Evolutionary conservation across 2,329 filamentous ascomycete genomes (phyloP).

Genomic region (Cercospora zeae-maydis): DNA sequence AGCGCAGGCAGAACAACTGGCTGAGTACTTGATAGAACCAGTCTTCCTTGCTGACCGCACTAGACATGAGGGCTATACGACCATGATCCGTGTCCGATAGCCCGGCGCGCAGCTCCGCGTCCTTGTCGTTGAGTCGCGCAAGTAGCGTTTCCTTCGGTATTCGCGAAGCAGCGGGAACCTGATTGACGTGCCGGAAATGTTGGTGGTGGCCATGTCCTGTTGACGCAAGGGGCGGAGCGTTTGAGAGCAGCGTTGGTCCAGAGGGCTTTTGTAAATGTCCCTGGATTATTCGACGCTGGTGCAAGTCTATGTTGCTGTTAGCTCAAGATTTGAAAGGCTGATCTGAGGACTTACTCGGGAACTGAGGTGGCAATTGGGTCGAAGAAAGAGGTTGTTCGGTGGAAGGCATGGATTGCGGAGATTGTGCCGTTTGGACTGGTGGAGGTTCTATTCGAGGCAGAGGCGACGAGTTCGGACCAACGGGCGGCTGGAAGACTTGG

Average conservation of each 20-base stretch:
- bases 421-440: background rate
- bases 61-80: constrained; percentile 53
- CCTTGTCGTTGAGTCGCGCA: constrained; percentile 1
- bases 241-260: background rate
- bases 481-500: background rate
- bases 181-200: background rate
- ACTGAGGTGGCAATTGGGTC: background rate
- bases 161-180: constrained; percentile 11
- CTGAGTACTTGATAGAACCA: constrained; percentile 63
- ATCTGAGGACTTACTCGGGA: background rate
- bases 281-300: background rate
- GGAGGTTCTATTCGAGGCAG: background rate
- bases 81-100: constrained; percentile 21
- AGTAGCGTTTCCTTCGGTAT: constrained; percentile 11
- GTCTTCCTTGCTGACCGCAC: constrained; percentile 57
- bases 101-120: background rate
- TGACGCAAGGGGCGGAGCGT: constrained; percentile 2
- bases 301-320: background rate
- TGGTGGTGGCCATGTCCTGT: constrained; percentile 3
- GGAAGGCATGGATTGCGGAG: background rate
- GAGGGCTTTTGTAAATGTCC: background rate
- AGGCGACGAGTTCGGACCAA: background rate
- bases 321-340: background rate
- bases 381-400: background rate
- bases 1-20: constrained; percentile 61